Percentiles rank a stretch among this genome's conserved stretches.
phyloP scores from a whole-genome alignment of 257 asterid genomes.

The Nicotiana undulata region DNA sequence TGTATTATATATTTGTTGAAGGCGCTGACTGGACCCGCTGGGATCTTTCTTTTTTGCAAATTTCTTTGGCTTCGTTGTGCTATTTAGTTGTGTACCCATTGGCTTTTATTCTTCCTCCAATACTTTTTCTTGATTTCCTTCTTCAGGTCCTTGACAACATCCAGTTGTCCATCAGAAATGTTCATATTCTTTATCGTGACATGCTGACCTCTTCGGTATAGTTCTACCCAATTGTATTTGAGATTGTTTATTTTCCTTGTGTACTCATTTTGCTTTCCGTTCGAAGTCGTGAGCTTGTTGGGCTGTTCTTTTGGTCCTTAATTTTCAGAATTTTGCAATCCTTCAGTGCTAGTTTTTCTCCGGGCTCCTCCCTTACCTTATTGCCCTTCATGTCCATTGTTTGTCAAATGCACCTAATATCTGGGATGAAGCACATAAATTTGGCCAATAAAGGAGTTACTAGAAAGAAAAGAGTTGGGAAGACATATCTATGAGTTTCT shows the following conservation, averaged over 20 bases:
- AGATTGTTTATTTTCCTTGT: slow-evolving; percentile 3
- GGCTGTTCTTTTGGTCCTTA: background rate
- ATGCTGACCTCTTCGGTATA: slow-evolving; percentile 47
- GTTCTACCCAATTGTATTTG: background rate
- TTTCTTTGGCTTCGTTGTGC: slow-evolving; percentile 1
- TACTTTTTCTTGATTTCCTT: slow-evolving; percentile 8
- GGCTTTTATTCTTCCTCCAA: background rate
- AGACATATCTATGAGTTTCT: slow-evolving; percentile 6
- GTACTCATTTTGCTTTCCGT: background rate
- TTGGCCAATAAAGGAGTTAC: background rate
- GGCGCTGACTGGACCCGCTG: background rate
- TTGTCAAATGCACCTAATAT: background rate
- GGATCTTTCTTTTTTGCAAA: background rate
- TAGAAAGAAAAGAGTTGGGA: background rate
- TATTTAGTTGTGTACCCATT: slow-evolving; percentile 7
- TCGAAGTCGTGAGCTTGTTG: background rate
- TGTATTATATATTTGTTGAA: slow-evolving; percentile 17
- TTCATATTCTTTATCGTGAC: slow-evolving; percentile 66
- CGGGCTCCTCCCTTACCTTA: background rate
- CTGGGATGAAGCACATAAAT: background rate
- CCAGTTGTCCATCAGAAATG: slow-evolving; percentile 81
- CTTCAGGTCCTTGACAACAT: slow-evolving; percentile 87
- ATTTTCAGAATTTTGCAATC: background rate
- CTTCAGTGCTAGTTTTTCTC: background rate
- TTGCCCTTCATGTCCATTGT: background rate